phyloP scores from a whole-genome alignment of 2,329 filamentous ascomycete species.

The Triangularia verruculosa region DNA sequence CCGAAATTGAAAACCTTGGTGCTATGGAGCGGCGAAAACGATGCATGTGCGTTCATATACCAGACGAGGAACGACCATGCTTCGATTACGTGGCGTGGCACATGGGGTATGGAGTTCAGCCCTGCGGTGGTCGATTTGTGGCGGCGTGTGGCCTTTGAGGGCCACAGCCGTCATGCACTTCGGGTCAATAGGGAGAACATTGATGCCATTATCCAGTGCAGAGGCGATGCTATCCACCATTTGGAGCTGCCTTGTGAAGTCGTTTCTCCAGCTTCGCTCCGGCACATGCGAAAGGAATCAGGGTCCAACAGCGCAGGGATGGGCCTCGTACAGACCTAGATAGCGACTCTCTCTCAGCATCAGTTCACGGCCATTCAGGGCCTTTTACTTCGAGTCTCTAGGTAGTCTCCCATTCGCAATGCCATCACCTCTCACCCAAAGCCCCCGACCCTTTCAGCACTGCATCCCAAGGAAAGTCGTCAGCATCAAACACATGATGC shows the following conservation, averaged over 20 bases:
- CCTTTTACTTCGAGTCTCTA: too few relatives aligned
- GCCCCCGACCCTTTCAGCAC: background rate
- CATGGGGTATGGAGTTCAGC: slow-evolving; percentile 32
- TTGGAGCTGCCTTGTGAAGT: slow-evolving; percentile 33
- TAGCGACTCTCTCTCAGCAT: too few relatives aligned
- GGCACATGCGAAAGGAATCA: too few relatives aligned
- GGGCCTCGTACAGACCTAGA: too few relatives aligned
- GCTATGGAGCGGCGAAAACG: slow-evolving; percentile 35
- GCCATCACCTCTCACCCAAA: background rate
- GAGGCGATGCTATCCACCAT: slow-evolving; percentile 34
- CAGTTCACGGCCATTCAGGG: too few relatives aligned
- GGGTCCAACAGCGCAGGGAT: background rate
- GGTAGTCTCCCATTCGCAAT: too few relatives aligned
- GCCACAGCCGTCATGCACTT: slow-evolving; percentile 21
- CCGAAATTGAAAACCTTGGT: slow-evolving; percentile 33
- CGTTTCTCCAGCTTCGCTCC: too few relatives aligned
- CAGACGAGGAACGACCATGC: slow-evolving; percentile 22
- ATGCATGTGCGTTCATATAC: slow-evolving; percentile 37
- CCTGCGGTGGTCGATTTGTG: slow-evolving; percentile 29
- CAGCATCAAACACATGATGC: background rate
- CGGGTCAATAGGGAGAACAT: slow-evolving; percentile 26
- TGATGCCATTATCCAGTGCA: slow-evolving; percentile 26
- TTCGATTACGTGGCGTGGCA: slow-evolving; percentile 35
- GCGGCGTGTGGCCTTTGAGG: slow-evolving; percentile 25
- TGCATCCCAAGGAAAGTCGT: background rate